These are phyloP conservation scores for Sugiyamaella lignohabitans DNA, from an alignment of 805 yeast genomes.

Conservation along the genomic window DNA sequence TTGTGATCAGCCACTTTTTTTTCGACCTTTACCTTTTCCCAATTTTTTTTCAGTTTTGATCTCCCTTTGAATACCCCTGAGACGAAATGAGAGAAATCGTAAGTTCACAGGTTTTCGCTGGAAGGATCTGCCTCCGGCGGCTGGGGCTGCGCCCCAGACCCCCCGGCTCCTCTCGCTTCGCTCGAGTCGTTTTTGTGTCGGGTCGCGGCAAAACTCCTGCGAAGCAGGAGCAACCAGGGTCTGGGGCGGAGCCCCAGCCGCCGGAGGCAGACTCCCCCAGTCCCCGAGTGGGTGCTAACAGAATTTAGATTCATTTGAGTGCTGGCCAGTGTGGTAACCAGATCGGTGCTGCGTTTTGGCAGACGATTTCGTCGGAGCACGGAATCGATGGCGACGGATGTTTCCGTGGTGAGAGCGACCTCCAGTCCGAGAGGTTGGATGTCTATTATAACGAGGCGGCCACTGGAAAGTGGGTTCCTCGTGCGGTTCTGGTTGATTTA, in stretches of 20 bases:
- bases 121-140: not conserved
- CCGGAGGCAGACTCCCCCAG: not conserved
- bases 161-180: not conserved
- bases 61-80: not conserved
- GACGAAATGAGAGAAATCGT: slow-evolving; percentile 27
- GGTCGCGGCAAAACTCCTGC: not conserved
- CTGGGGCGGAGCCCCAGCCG: not conserved
- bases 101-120: slow-evolving; percentile 10
- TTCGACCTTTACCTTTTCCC: too few species aligned
- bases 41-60: too few species aligned
- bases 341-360: slow-evolving; percentile 46
- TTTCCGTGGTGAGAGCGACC: slow-evolving; percentile 23
- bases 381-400: slow-evolving; percentile 35
- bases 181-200: not conserved
- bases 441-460: slow-evolving; percentile 86
- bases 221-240: not conserved
- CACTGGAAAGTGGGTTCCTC: slow-evolving; percentile 84
- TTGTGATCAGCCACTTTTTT: too few species aligned
- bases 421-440: slow-evolving; percentile 47
- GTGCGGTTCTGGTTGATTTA: slow-evolving; percentile 86
- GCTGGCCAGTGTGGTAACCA: slow-evolving; percentile 99
- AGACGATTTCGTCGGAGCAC: slow-evolving; percentile 36
- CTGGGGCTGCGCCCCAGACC: not conserved
- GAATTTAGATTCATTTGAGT: slow-evolving; percentile 75
- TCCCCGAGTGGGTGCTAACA: not conserved